phyloP scores from a whole-genome alignment of 1,139 yeast species.

The Tardiomyces blankii region DNA sequence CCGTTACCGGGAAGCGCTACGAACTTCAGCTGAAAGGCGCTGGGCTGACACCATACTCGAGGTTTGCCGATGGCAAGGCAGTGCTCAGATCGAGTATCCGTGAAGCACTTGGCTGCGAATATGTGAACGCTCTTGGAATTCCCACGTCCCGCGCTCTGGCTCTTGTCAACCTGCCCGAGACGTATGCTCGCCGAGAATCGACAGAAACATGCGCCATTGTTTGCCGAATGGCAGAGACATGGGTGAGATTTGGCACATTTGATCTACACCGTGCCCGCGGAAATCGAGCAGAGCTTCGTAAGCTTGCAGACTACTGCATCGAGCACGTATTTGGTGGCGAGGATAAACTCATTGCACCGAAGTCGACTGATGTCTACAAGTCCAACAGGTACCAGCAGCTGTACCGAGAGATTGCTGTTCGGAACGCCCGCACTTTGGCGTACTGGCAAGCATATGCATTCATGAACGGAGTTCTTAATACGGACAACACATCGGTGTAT shows the following conservation, averaged over 20 bases:
- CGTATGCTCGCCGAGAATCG: conserved; percentile 60
- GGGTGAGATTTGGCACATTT: conserved; percentile 88
- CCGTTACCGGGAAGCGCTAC: conserved; percentile 29
- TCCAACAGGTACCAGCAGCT: conserved; percentile 52
- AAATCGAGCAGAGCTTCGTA: conserved; percentile 50
- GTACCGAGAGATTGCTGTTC: conserved; percentile 54
- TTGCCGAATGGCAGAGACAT: conserved; percentile 69
- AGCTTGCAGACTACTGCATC: conserved; percentile 64
- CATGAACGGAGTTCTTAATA: conserved; percentile 85
- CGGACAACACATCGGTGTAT: conserved; percentile 81
- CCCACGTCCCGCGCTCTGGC: conserved; percentile 82
- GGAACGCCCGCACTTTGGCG: conserved; percentile 74
- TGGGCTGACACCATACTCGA: conserved; percentile 81
- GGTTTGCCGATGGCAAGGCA: conserved; percentile 97
- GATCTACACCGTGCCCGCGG: conserved; percentile 71
- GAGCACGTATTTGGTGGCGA: conserved; percentile 44
- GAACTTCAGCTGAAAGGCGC: conserved; percentile 86
- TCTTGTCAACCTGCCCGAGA: conserved; percentile 58
- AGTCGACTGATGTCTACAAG: conserved; percentile 3
- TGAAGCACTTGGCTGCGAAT: conserved; percentile 80
- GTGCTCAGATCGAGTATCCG: conserved; percentile 78
- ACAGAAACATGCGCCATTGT: conserved; percentile 77
- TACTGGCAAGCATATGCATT: conserved; percentile 89
- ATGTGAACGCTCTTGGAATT: conserved; percentile 67
- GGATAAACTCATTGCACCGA: conserved; percentile 22